Evolutionary conservation across 2,329 filamentous ascomycete species (phyloP), one percentile per base, ranked within the genome.

Genomic region (Chaetomium olivaceum): DNA sequence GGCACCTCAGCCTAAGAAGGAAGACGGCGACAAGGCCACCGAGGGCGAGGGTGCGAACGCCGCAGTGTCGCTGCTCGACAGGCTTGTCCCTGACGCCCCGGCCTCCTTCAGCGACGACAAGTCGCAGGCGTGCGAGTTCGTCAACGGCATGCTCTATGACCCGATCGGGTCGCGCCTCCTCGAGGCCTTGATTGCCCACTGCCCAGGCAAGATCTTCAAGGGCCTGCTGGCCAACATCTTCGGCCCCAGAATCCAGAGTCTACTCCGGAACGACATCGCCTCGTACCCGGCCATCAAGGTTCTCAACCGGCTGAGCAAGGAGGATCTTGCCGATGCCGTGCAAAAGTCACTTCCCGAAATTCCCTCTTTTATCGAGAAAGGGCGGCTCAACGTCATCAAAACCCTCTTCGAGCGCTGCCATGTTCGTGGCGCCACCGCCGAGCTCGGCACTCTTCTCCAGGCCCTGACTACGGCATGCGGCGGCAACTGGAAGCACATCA

Each of bases 151-250:
- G 74, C 82, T 97, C 29, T 98, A 97, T 77, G 93, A 98, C 74
- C 84, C 90, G 1, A 89, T 98, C 60, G 95, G 95, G 19, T 97
- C 94, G 3, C 89, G 94, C 54, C 83, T 99, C 1, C 83, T 98
- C 25, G 95, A 99, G 79, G 92, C 89, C 0, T 89, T 99, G 68
- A 86, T 97, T 69, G 85, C 88, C 29, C 85, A 90, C 74, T 87
- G 89, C 19, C 93, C 95, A 0, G 93, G 91, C 52, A 97, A 95
- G 78, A 80, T 93, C 39, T 99, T 98, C 85, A 97, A 97, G 77
- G 86, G 87, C 16, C 83, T 99, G 6, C 94, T 96, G 78, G 87
- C 85, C 65, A 88, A 89, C 70, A 87, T 93, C 69, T 91, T 98
- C 77, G 90, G 89, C 67, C 88, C 90, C 16, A 87, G 92, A 29